Evolutionary conservation across 495 filamentous ascomycete species (phyloP).

Genomic region (Xeromyces bisporus): DNA sequence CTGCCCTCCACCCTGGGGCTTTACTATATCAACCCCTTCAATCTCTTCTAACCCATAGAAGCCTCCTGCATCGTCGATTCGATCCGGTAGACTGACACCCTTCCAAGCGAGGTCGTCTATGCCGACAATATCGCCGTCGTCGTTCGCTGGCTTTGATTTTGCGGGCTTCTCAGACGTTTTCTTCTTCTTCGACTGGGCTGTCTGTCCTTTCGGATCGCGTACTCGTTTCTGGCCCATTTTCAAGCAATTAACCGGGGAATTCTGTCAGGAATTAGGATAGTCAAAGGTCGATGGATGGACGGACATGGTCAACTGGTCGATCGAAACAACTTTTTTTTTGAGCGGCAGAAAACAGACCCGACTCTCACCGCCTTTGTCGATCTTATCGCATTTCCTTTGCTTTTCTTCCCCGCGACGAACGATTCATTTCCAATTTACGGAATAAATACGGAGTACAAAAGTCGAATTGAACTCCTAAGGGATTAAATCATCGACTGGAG

Average conservation of each 20-base stretch:
- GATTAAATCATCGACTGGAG: conserved; percentile 1
- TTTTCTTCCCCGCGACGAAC: conserved; percentile 5
- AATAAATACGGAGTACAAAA: no score
- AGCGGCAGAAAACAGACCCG: conserved; percentile 17
- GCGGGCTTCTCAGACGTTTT: conserved; percentile 30
- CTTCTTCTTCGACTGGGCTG: conserved; percentile 28
- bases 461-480: no score
- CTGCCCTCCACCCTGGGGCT: conserved; percentile 15
- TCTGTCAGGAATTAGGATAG: not conserved
- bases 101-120: conserved; percentile 69
- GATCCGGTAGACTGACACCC: conserved; percentile 65
- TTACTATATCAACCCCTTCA: conserved; percentile 69
- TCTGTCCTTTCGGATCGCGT: conserved; percentile 24
- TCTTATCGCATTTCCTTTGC: conserved; percentile 19
- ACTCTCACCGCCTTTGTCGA: conserved; percentile 15
- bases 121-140: conserved; percentile 13
- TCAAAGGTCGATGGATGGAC: not conserved
- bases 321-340: conserved; percentile 18
- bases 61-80: conserved; percentile 79
- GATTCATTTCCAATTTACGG: no score
- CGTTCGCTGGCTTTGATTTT: conserved; percentile 10
- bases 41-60: conserved; percentile 91
- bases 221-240: conserved; percentile 34
- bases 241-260: not conserved
- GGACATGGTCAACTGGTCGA: conserved; percentile 1